Conservation (phyloP, 2,329 filamentous ascomycete species). For the Orbilia blumenaviensis region DNA sequence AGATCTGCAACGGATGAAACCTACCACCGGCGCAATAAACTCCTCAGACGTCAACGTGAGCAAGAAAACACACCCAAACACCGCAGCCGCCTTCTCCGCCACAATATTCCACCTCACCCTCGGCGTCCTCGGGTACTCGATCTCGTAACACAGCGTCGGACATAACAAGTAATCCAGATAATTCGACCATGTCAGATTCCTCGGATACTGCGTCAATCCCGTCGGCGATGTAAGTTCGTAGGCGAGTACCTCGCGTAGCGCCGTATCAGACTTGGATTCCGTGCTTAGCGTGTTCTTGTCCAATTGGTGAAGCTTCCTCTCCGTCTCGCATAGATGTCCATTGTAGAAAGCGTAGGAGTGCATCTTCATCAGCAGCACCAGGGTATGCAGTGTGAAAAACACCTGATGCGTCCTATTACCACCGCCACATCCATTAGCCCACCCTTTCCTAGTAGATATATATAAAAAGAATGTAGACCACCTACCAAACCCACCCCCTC, state of each 20-base stretch:
- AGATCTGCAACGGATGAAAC: slow-evolving; percentile 56
- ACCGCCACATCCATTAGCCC: not conserved
- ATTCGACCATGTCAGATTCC: slow-evolving; percentile 83
- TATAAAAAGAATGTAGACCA: not conserved
- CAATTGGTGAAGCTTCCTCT: slow-evolving; percentile 79
- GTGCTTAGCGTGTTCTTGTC: slow-evolving; percentile 70
- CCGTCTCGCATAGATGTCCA: slow-evolving; percentile 87
- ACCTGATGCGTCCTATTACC: slow-evolving; percentile 83
- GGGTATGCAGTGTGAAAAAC: slow-evolving; percentile 87
- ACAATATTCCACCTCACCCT: slow-evolving; percentile 82
- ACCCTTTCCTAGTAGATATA: not conserved
- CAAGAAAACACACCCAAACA: slow-evolving; percentile 93
- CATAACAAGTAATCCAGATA: slow-evolving; percentile 88
- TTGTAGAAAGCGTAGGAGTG: slow-evolving; percentile 99
- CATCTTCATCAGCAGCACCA: slow-evolving; percentile 98
- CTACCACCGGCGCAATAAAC: slow-evolving; percentile 89
- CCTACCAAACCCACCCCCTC: slow-evolving; percentile 78
- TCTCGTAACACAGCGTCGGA: slow-evolving; percentile 95
- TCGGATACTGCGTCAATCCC: slow-evolving; percentile 87
- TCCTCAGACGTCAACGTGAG: slow-evolving; percentile 91
- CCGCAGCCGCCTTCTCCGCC: slow-evolving; percentile 83
- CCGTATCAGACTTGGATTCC: slow-evolving; percentile 67
- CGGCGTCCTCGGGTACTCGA: slow-evolving; percentile 86
- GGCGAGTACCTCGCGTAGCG: slow-evolving; percentile 85
- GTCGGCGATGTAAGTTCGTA: slow-evolving; percentile 90